phyloP scores from a whole-genome alignment of 164 flowering plant genomes.

The Tetracentron sinense region DNA sequence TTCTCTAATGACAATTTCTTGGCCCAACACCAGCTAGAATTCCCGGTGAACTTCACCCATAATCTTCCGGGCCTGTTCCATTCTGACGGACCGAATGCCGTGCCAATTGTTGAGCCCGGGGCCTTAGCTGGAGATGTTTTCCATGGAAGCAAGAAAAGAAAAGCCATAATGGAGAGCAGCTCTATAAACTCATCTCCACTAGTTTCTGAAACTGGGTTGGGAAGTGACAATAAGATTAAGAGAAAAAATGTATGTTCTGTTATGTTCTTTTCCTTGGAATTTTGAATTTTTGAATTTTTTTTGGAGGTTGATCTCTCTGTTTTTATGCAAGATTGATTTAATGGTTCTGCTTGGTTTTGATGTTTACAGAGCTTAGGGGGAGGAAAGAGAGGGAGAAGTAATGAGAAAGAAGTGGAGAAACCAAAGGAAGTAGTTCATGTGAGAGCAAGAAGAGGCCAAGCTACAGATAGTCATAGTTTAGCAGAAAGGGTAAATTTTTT shows the following conservation, averaged over 20 bases:
- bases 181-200: constrained; percentile 22
- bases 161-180: constrained; percentile 25
- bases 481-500: constrained; percentile 58
- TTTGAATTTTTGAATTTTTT: too few species aligned
- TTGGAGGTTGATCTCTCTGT: background rate
- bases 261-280: background rate
- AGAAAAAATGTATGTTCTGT: constrained; percentile 21
- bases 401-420: constrained; percentile 30
- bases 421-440: constrained; percentile 64
- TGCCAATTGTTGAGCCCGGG: constrained; percentile 16
- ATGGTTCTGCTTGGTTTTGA: background rate
- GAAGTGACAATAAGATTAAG: constrained; percentile 10
- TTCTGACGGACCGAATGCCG: constrained; percentile 12
- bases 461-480: constrained; percentile 72
- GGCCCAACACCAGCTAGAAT: constrained; percentile 22
- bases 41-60: constrained; percentile 8
- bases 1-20: constrained; percentile 24
- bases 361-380: constrained; percentile 30
- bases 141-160: constrained; percentile 25
- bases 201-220: constrained; percentile 11
- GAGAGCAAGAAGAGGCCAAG: constrained; percentile 71
- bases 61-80: constrained; percentile 7
- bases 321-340: background rate
- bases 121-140: constrained; percentile 6
- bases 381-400: constrained; percentile 35